Evolutionary conservation across 2,329 filamentous ascomycete genomes (phyloP).

Genomic region (Botrytis medusae): DNA sequence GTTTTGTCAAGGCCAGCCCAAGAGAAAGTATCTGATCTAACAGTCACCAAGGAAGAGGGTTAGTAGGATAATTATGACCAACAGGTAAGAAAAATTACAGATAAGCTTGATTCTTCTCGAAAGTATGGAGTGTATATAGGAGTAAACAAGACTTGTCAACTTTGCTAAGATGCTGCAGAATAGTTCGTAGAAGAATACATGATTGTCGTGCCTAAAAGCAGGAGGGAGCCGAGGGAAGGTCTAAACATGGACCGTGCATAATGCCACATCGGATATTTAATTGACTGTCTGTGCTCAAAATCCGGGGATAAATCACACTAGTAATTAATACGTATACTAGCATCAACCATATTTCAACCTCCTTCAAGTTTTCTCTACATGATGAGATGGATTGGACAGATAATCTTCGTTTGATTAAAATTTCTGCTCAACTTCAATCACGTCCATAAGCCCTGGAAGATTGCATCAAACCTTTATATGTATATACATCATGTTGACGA

Average conservation of each 20-base stretch:
- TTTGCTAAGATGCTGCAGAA: not conserved
- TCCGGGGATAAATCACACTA: not conserved
- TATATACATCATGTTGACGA: not conserved
- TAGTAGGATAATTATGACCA: not conserved
- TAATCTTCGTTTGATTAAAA: not conserved
- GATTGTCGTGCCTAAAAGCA: not conserved
- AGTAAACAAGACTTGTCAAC: not conserved
- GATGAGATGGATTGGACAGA: not conserved
- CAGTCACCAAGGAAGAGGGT: not conserved
- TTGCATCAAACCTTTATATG: not conserved
- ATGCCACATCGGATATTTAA: not conserved
- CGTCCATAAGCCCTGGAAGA: not conserved
- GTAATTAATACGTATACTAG: not conserved
- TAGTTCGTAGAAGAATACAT: not conserved
- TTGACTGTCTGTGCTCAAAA: not conserved
- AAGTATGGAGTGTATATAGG: not conserved
- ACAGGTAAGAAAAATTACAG: not conserved
- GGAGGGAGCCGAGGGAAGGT: not conserved
- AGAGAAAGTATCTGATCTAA: not conserved
- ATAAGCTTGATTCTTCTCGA: accelerated
- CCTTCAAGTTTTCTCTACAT: not conserved
- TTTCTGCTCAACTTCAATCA: not conserved
- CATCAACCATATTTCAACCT: not conserved
- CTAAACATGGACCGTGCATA: not conserved
- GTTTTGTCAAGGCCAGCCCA: not conserved